Percentiles rank a stretch among this genome's conserved stretches.
Evolutionary conservation across 2,329 filamentous ascomycete genomes (phyloP).

Genomic region (Cercospora sp.): DNA sequence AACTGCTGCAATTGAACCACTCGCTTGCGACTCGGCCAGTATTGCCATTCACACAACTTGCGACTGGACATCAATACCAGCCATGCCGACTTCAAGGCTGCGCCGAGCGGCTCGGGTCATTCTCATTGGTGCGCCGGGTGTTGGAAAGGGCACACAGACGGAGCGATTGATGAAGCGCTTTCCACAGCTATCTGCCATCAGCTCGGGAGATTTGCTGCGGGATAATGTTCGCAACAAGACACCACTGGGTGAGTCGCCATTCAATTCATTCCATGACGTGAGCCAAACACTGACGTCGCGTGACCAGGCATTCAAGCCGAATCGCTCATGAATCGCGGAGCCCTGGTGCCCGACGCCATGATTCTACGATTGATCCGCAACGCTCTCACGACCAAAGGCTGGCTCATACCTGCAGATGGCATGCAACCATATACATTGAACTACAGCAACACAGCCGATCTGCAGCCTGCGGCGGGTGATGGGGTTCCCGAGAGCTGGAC

Average conservation of each 20-base stretch:
- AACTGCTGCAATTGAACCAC: background rate
- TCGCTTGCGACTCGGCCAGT: background rate
- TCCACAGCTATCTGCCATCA: constrained; percentile 85
- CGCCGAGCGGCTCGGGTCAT: constrained; percentile 80
- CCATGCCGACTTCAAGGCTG: constrained; percentile 45
- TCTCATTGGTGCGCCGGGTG: constrained; percentile 91
- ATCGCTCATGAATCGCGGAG: constrained; percentile 79
- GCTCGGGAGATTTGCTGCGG: constrained; percentile 87
- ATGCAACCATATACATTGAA: constrained; percentile 51
- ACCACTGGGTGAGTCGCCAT: constrained; percentile 66
- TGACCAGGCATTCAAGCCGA: constrained; percentile 82
- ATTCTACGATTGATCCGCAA: constrained; percentile 91
- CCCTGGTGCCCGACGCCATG: constrained; percentile 85
- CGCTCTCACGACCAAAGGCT: constrained; percentile 81
- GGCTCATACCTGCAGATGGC: constrained; percentile 57
- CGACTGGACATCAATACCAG: constrained; percentile 1
- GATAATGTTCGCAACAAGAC: constrained; percentile 90
- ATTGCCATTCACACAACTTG: background rate
- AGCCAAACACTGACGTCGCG: constrained; percentile 17
- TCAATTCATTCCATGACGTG: background rate
- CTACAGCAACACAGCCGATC: constrained; percentile 35
- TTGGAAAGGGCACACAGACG: constrained; percentile 92
- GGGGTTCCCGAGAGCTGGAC: constrained; percentile 41
- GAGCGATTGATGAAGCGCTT: constrained; percentile 84
- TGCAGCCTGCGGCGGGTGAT: constrained; percentile 25